Evolutionary conservation across 176 grass and related monocot species (phyloP).

Genomic region (Juncus effusus): DNA sequence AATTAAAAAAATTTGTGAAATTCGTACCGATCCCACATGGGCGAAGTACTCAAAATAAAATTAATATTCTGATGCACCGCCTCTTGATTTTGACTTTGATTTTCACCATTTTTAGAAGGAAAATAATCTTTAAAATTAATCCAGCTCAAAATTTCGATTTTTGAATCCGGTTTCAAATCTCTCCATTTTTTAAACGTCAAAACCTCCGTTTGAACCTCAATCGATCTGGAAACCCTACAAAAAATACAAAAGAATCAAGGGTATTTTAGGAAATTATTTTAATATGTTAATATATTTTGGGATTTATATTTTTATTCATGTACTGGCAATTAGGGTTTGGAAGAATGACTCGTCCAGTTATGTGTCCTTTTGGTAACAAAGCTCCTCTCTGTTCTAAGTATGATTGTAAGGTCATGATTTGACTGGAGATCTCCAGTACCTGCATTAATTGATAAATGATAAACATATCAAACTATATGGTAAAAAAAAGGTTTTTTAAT

Average conservation of each 20-base stretch:
- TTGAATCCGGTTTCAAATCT: slow-evolving; percentile 63
- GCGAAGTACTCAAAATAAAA: slow-evolving; percentile 74
- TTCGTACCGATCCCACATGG: slow-evolving; percentile 91
- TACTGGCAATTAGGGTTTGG: slow-evolving; percentile 68
- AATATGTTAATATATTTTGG: background rate
- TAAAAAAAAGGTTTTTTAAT: too few relatives aligned
- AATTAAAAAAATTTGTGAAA: slow-evolving; percentile 7
- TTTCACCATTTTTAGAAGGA: slow-evolving; percentile 54
- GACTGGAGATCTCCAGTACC: slow-evolving; percentile 63
- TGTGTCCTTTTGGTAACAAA: slow-evolving; percentile 53
- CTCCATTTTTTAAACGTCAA: slow-evolving; percentile 61
- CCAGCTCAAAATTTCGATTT: slow-evolving; percentile 67
- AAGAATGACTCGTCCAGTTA: slow-evolving; percentile 67
- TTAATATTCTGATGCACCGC: slow-evolving; percentile 54
- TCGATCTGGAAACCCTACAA: slow-evolving; percentile 54
- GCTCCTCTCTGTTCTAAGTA: slow-evolving; percentile 88
- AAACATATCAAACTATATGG: too few relatives aligned
- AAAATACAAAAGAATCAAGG: slow-evolving; percentile 25
- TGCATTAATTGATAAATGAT: slow-evolving; percentile 36
- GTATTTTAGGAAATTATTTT: background rate
- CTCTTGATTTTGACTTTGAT: slow-evolving; percentile 40
- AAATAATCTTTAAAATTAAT: slow-evolving; percentile 64
- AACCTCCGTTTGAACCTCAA: slow-evolving; percentile 60
- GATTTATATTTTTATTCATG: background rate
- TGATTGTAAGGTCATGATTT: slow-evolving; percentile 68